These are phyloP conservation scores for Tetrahymena malaccensis DNA, from an alignment of 73 alveolate genomes.

Conservation along the genomic window DNA sequence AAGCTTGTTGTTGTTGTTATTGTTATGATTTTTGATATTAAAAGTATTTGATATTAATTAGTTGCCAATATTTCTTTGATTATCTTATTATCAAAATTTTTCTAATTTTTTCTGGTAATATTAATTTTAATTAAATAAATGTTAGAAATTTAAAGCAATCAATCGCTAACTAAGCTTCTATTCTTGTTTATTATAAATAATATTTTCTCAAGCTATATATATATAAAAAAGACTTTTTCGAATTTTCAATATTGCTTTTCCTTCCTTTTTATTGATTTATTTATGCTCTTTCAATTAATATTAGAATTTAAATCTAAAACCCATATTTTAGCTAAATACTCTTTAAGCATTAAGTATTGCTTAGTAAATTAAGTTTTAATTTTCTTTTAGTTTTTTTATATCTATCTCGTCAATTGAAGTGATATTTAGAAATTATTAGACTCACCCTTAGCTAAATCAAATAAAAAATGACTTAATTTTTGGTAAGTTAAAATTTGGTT, in stretches of 20 bases:
- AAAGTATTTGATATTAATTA: neutral
- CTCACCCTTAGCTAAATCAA: neutral
- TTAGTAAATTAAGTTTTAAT: too few species aligned
- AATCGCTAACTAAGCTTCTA: neutral
- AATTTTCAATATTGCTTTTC: neutral
- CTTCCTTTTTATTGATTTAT: neutral
- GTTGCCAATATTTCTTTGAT: neutral
- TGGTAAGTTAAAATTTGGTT: too few species aligned
- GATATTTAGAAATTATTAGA: neutral
- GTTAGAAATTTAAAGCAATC: neutral
- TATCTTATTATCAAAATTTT: neutral
- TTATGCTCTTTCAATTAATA: neutral
- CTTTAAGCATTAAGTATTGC: too few species aligned
- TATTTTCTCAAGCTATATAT: neutral
- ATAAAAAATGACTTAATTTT: too few species aligned
- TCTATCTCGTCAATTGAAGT: neutral
- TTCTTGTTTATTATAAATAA: neutral
- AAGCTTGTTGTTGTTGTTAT: neutral
- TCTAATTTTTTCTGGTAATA: neutral
- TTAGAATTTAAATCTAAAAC: neutral
- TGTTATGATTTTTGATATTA: neutral
- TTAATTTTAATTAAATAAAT: neutral
- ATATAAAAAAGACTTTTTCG: neutral
- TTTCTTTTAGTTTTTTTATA: neutral
- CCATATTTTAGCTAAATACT: neutral